Conservation (phyloP, 2,329 filamentous ascomycete species). For the Colletotrichum sp. region DNA sequence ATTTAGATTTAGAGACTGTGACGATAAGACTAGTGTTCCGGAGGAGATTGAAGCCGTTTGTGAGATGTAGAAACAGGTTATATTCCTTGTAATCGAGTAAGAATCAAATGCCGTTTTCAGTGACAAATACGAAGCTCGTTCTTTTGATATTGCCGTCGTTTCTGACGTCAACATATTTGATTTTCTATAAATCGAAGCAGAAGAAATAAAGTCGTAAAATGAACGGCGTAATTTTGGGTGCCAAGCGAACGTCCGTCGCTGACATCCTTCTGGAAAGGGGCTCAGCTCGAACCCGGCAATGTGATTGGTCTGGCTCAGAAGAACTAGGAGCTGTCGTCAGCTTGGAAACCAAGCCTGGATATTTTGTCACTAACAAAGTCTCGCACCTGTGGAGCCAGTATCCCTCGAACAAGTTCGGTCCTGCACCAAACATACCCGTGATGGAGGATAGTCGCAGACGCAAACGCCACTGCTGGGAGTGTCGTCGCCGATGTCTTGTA, state of each 20-base stretch:
- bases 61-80: neutral
- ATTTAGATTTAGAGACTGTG: neutral
- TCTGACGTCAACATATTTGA: neutral
- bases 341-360: neutral
- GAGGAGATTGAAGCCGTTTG: neutral
- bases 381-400: neutral
- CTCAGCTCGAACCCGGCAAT: neutral
- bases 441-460: neutral
- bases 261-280: neutral
- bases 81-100: neutral
- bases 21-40: neutral
- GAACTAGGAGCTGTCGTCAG: neutral
- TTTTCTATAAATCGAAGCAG: neutral
- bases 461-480: slow-evolving; percentile 9
- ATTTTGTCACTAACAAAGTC: neutral
- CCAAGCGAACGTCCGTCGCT: neutral
- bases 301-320: neutral
- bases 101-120: neutral
- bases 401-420: fast-evolving
- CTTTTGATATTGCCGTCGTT: neutral
- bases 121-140: fast-evolving
- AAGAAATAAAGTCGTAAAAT: neutral
- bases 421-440: neutral
- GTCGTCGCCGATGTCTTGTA: neutral
- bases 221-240: neutral